These are phyloP conservation scores for Abortiporus biennis DNA, from an alignment of 1,284 basidiomycete species.

Conservation along the genomic window DNA sequence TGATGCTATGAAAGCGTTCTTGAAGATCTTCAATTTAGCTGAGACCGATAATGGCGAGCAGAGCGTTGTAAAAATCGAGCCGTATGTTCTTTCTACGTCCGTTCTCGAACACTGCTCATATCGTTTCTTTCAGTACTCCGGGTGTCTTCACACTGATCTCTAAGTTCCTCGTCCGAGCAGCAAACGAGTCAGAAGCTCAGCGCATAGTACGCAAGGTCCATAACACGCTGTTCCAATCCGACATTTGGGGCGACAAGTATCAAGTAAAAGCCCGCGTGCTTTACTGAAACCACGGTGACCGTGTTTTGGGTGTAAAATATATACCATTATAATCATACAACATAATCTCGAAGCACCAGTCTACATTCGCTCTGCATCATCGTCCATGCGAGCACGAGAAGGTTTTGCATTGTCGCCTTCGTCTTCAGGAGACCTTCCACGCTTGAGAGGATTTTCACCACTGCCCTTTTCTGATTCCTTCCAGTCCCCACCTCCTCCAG, in stretches of 20 bases:
- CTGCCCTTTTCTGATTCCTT: conserved; percentile 48
- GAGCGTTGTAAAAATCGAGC: conserved; percentile 41
- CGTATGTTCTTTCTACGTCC: conserved; percentile 44
- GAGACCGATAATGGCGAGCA: conserved; percentile 27
- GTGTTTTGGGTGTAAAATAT: conserved; percentile 1
- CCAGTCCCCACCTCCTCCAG: conserved; percentile 83
- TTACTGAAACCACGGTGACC: conserved; percentile 29
- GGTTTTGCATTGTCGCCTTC: conserved; percentile 50
- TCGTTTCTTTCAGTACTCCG: not conserved
- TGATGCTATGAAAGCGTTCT: conserved; percentile 30
- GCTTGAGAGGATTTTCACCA: conserved; percentile 42
- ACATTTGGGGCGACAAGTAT: conserved; percentile 33
- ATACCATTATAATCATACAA: conserved; percentile 10
- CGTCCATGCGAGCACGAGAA: conserved; percentile 41
- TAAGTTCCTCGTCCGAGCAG: conserved; percentile 44
- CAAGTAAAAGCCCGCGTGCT: conserved; percentile 52
- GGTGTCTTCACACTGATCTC: conserved; percentile 21
- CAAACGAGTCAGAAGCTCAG: conserved; percentile 58
- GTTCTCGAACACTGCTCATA: conserved; percentile 1
- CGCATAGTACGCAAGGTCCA: conserved; percentile 58
- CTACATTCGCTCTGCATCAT: conserved; percentile 63
- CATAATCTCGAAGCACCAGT: conserved; percentile 1
- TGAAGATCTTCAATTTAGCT: conserved; percentile 41
- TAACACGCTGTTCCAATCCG: conserved; percentile 42
- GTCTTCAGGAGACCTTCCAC: conserved; percentile 65